Evolutionary conservation across 2,329 filamentous ascomycete species (phyloP), one percentile per base, ranked within the genome.

Genomic region (Boeremia lycopersici): DNA sequence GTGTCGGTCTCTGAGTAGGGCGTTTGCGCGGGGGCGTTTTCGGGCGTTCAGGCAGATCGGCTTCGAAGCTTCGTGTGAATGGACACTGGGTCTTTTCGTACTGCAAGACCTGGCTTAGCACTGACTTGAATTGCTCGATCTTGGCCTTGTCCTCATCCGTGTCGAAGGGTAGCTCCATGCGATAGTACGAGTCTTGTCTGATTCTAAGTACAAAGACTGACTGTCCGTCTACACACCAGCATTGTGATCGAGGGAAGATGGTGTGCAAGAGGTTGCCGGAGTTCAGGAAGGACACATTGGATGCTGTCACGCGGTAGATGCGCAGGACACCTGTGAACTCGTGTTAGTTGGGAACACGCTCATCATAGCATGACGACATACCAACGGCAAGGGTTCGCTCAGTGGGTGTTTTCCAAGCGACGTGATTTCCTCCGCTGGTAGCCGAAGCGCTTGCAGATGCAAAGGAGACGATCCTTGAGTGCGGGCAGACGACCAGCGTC

Each of bases 51-150:
- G 90, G 90, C 15, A 95, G 77, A 45, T 88, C 83, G 10, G 93
- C 86, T 0, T 85, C 87, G 64, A 96, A 96, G 3, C 84, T 83
- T 56, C 91, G 83, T 66, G 87, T 83, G 72, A 97, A 96, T 0
- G 93, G 93, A 72, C 92, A 96, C 39, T 87, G 84, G 0, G 93
- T 96, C 68, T 90, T 90, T 74, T 97, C 93, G 68, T 95, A 96
- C 60, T 89, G 87, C 40, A 96, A 79, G 12, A 96, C 85, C 58
- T 86, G 86, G 48, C 82, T 83, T 26, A 96, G 76, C 8, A 91
- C 87, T 10, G 79, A 78, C 67, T 90, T 90, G 61, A 96, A 79
- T 31, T 86, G 81, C 48, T 84, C 81, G 4, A 90, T 86, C 61
- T 85, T 83, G 38, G 79, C 76, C 60, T 83, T 80, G 59, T 93